These are phyloP conservation scores for Entomortierella chlamydospora DNA, from an alignment of 192 early-diverging fungal species.

Conservation along the genomic window DNA sequence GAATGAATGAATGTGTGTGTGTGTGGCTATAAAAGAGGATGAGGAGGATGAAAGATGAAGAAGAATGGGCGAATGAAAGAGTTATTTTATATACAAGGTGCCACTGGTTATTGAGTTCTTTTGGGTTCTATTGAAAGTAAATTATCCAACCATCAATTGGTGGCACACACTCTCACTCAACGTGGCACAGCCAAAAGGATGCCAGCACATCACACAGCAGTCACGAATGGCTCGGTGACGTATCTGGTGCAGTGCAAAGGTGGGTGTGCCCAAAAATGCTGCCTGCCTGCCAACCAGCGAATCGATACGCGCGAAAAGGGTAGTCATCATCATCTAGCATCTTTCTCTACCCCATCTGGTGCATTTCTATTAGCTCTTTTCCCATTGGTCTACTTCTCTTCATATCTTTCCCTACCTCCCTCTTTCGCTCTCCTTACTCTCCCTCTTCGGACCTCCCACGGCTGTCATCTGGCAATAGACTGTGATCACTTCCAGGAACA, in stretches of 20 bases:
- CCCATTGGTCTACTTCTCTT: background rate
- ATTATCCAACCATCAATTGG: background rate
- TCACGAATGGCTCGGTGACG: constrained; percentile 17
- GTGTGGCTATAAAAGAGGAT: background rate
- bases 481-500: background rate
- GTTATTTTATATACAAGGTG: background rate
- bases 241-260: constrained; percentile 5
- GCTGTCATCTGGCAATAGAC: background rate
- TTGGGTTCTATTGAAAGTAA: background rate
- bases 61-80: background rate
- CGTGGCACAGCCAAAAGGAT: constrained; percentile 28
- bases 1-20: background rate
- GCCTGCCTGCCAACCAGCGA: too few relatives aligned
- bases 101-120: background rate
- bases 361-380: background rate
- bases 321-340: constrained; percentile 14
- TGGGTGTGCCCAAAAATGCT: too few relatives aligned
- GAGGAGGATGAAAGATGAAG: background rate
- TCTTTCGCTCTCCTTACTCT: background rate
- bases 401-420: background rate
- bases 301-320: background rate
- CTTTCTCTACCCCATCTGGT: background rate
- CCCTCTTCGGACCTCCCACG: background rate
- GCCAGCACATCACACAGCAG: constrained; percentile 15
- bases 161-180: background rate